Percentiles rank a stretch among this genome's conserved stretches.
Evolutionary conservation across 1,284 basidiomycete genomes (phyloP).

Genomic region (Austroboletus niveus): DNA sequence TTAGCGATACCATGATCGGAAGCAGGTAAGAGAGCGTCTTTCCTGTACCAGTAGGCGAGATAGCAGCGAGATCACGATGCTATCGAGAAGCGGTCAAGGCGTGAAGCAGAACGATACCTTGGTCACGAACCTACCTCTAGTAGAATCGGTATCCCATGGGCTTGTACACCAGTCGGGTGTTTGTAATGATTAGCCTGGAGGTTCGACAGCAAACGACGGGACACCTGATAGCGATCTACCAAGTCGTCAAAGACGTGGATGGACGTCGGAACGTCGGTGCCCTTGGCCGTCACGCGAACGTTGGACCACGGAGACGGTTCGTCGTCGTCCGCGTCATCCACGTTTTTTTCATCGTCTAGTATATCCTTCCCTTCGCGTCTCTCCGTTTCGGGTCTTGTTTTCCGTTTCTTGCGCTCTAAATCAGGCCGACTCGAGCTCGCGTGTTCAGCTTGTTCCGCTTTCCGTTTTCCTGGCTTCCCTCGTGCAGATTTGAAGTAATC

Average conservation of each 20-base stretch:
- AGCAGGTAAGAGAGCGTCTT: slow-evolving; percentile 91
- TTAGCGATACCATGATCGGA: slow-evolving; percentile 71
- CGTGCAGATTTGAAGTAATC: slow-evolving; percentile 88
- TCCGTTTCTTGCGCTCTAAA: slow-evolving; percentile 38
- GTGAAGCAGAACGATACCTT: not conserved
- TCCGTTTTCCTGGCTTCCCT: slow-evolving; percentile 51
- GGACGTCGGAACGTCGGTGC: slow-evolving; percentile 57
- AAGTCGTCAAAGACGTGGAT: slow-evolving; percentile 61
- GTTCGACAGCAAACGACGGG: slow-evolving; percentile 61
- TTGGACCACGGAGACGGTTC: slow-evolving; percentile 33
- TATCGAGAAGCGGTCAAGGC: slow-evolving; percentile 26
- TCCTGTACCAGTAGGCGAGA: slow-evolving; percentile 93
- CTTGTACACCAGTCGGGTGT: slow-evolving; percentile 71
- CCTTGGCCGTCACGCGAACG: slow-evolving; percentile 71
- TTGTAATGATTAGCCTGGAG: slow-evolving; percentile 57
- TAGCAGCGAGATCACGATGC: slow-evolving; percentile 82
- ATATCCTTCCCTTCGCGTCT: slow-evolving; percentile 32
- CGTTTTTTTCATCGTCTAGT: slow-evolving; percentile 16
- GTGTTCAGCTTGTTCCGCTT: slow-evolving; percentile 24
- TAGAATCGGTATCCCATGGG: slow-evolving; percentile 71
- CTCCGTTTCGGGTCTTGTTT: slow-evolving; percentile 24
- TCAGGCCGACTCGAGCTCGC: slow-evolving; percentile 14
- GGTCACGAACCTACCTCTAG: slow-evolving; percentile 50
- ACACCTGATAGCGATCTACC: slow-evolving; percentile 51
- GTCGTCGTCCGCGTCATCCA: slow-evolving; percentile 30